Evolutionary conservation across 2,329 filamentous ascomycete species (phyloP).

Genomic region (Microdochium trichocladiopsis): DNA sequence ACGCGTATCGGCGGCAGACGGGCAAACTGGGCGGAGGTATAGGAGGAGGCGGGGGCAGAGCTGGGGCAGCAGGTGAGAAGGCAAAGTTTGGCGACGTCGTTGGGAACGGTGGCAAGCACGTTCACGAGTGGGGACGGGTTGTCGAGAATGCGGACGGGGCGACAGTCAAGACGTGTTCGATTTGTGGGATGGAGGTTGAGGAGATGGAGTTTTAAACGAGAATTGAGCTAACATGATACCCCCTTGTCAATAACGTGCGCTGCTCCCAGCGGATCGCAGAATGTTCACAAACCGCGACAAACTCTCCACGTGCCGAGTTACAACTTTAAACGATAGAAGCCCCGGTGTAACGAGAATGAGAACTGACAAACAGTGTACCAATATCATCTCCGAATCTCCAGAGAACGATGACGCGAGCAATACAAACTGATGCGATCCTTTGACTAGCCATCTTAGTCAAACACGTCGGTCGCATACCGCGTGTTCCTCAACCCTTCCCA

Average conservation of each 20-base stretch:
- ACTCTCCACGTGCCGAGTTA: too few species aligned
- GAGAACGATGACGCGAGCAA: too few species aligned
- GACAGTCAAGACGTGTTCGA: slow-evolving; percentile 72
- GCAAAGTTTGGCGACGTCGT: slow-evolving; percentile 72
- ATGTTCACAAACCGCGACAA: too few species aligned
- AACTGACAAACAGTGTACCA: too few species aligned
- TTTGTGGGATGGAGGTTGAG: slow-evolving; percentile 74
- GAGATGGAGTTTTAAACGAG: slow-evolving; percentile 55
- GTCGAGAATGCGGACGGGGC: slow-evolving; percentile 66
- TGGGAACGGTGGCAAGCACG: slow-evolving; percentile 62
- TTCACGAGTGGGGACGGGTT: slow-evolving; percentile 77
- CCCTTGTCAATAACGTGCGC: not conserved
- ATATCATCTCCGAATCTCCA: too few species aligned
- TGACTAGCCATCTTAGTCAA: slow-evolving; percentile 10
- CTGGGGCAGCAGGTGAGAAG: slow-evolving; percentile 20
- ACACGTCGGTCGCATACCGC: slow-evolving; percentile 28
- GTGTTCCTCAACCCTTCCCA: slow-evolving; percentile 15
- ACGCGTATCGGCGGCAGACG: slow-evolving; percentile 73
- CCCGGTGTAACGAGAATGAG: too few species aligned
- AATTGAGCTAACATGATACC: not conserved
- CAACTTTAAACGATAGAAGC: too few species aligned
- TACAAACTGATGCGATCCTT: too few species aligned
- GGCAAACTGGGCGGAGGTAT: slow-evolving; percentile 40
- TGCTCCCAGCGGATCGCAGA: too few species aligned
- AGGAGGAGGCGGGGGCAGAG: slow-evolving; percentile 26